Base-by-base conservation (phyloP, 371 early-diverging fungal genomes). In the Mortierella sp. region DNA sequence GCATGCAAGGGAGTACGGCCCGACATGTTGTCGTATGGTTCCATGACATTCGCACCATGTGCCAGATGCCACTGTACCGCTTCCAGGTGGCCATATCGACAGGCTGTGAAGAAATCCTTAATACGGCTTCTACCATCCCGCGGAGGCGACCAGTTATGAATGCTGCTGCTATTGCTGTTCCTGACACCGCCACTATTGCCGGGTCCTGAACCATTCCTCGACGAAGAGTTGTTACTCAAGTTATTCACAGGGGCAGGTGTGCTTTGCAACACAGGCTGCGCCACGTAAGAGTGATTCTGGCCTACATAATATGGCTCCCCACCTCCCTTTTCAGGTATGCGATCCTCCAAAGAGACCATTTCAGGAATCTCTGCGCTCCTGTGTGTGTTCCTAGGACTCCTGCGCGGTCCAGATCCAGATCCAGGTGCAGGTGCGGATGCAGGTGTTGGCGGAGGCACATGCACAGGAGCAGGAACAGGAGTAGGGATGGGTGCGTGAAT, bases 31-130 rank as follows among this genome's bases (percentile, higher is more conserved):
- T 64, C 60, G 28, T 64, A 67, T 0, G 69, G 69, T 53, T 67
- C 64, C 75, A 75, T 75, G 5, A 60, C 64, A 48, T 68, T 56
- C 0, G 69, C 68, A 2, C 64, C 69, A n/a, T 60, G 75, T 12
- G 30, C 59, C 23, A 75, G 39, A 41, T 75, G 75, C 75, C 75
- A 75, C n/a, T 56, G 59, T 17, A 75, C 60, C 0, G 75, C 68
- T 15, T 68, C 75, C 30, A 75, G 7, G 23, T 60, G 55, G 43
- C 68, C 69, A n/a, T 44, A 30, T n/a, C 64, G 64, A 37, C 69
- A 60, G 1, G 75, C 68, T 17, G n/a, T 50, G 30, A 67, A 67
- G 24, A 73, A 73, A 30, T 67, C 64, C 44, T 56, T 50, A 39
- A 68, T 64, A 9, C 32, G 59, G 6, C 69, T 54, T 44, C n/a